Base-by-base conservation (phyloP, 345 rosid species). In the Aquilaria yunnanensis region DNA sequence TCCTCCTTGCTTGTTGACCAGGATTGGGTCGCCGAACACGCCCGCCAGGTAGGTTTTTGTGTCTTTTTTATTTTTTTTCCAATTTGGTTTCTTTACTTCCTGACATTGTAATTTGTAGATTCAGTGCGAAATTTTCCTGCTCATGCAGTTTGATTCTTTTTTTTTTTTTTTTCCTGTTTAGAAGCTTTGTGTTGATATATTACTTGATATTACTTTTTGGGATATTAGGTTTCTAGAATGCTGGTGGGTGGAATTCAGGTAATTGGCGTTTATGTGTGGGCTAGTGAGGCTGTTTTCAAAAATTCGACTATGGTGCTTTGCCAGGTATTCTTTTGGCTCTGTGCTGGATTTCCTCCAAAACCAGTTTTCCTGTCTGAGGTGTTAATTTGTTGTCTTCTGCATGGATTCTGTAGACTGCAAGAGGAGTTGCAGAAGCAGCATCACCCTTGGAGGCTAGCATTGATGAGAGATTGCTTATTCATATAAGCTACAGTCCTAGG, bases 21-120 rank as follows among this genome's bases (percentile, higher is more conserved):
- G 13, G 97, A 88, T 33, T 93, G 98, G 98, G 84, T 90, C 3
- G 89, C 96, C 0, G 97, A 93, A 73, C 98, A 93, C 58, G 94
- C 97, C 33, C 85, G 90, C 30, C 96, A 93, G 88, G 98, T 93
- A 51, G 16, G 10, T 12, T 67, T 41, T 46, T 32, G 9, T 33
- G 10, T 47, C 54, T 59, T 50, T 43, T 1, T 1, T 37, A 5
- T 9, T 54, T 29, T 10, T 58, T 41, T 29, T 5, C 45, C 32
- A 43, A 59, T n/a, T 51, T 31, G 10, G 41, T 47, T 54, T 29
- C 10, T 23, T 23, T 31, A 29, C 3, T 54, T 54, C 32, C n/a
- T 60, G 43, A 52, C 34, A 47, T 16, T 58, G 65, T 47, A 32
- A 45, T 57, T 56, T 31, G 16, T 47, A n/a, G 60, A 7, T 54